Percentiles rank a stretch among this genome's conserved stretches.
These are phyloP conservation scores for Cutaneotrichosporon cutaneum DNA, from an alignment of 1,284 basidiomycete species.

Conservation along the genomic window DNA sequence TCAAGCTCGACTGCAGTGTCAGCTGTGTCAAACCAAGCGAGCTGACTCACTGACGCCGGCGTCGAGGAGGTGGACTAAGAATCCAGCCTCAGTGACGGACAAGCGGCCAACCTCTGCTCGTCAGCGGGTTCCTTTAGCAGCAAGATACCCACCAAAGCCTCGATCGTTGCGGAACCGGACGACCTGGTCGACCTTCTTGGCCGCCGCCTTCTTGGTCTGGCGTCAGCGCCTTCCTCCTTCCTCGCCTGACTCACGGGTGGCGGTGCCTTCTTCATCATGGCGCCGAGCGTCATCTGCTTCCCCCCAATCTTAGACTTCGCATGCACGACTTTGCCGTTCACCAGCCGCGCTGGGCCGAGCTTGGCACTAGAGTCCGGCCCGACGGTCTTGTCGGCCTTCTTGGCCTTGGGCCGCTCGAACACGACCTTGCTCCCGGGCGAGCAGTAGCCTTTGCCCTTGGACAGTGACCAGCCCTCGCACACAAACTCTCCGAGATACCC, in stretches of 20 bases:
- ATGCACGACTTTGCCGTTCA: constrained; percentile 47
- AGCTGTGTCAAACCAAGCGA: neutral
- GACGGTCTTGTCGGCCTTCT: constrained; percentile 21
- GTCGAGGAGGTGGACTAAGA: constrained; percentile 50
- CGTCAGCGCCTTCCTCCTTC: neutral
- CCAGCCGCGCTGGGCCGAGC: constrained; percentile 41
- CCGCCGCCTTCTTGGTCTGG: constrained; percentile 36
- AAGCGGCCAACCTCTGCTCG: constrained; percentile 42
- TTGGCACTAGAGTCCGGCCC: constrained; percentile 29
- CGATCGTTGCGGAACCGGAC: constrained; percentile 50
- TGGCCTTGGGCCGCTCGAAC: constrained; percentile 45
- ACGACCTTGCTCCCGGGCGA: constrained; percentile 46
- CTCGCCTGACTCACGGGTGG: constrained; percentile 20
- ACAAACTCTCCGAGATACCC: constrained; percentile 53
- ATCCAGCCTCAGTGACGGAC: constrained; percentile 47
- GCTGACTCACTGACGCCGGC: constrained; percentile 44
- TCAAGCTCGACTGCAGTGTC: constrained; percentile 39
- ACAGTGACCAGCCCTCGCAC: constrained; percentile 52
- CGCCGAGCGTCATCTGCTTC: constrained; percentile 46
- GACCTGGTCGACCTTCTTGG: constrained; percentile 48
- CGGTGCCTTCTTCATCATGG: constrained; percentile 47
- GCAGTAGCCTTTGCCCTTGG: constrained; percentile 53
- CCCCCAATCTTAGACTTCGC: constrained; percentile 35
- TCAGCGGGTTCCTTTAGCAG: neutral
- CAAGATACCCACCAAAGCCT: constrained; percentile 40